Conservation (phyloP, 352 stramenopile species). For the Globisporangium cylindrosporum region DNA sequence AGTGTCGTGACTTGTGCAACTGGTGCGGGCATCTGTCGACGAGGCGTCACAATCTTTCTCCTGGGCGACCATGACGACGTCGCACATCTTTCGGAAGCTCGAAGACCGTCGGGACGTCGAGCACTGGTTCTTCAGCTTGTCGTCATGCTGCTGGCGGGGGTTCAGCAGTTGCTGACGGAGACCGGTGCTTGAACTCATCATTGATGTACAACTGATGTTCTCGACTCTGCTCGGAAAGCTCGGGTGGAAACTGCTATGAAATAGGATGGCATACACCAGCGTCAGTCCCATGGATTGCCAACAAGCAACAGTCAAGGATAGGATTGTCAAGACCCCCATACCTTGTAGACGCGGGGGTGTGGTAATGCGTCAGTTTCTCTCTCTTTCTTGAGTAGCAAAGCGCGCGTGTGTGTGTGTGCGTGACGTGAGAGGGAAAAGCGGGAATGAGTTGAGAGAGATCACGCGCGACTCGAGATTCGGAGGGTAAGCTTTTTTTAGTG, state of each 20-base stretch:
- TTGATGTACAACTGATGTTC: neutral
- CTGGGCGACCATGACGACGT: constrained; percentile 6
- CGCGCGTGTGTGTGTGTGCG: neutral
- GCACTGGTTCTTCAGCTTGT: constrained; percentile 1
- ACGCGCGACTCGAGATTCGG: neutral
- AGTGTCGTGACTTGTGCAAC: constrained; percentile 39
- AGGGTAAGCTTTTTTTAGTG: neutral
- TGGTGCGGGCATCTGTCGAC: constrained; percentile 34
- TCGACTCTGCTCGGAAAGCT: neutral
- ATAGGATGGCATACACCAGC: neutral
- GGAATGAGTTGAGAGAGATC: constrained; percentile 5
- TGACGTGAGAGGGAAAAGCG: neutral
- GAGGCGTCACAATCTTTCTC: constrained; percentile 26
- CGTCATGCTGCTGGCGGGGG: neutral
- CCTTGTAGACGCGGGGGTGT: neutral
- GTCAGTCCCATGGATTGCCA: neutral
- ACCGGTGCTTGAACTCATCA: constrained; percentile 3
- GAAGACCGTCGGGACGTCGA: neutral
- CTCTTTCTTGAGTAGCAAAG: neutral
- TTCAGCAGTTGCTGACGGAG: constrained; percentile 1
- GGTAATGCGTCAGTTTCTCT: neutral
- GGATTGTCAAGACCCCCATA: neutral
- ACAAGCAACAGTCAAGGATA: neutral
- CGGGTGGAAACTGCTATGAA: neutral
- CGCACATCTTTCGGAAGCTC: constrained; percentile 13